Base-by-base conservation (phyloP, 2,329 filamentous ascomycete species). In the Harringtonia lauricola region DNA sequence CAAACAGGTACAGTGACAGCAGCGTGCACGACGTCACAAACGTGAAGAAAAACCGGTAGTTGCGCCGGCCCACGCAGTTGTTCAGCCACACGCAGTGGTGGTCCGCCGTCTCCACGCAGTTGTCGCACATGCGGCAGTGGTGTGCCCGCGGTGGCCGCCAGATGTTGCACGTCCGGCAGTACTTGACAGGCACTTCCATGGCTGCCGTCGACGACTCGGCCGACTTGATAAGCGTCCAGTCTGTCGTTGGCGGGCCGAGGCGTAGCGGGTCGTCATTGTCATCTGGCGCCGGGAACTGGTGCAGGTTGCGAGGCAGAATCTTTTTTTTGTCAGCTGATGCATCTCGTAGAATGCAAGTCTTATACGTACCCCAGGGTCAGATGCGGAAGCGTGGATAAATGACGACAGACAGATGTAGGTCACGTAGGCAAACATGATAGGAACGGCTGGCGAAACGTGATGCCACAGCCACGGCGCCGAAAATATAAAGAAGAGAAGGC, bases 81-180 rank as follows among this genome's bases (percentile, higher is more conserved):
- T 98, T 98, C 50, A 98, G 76, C 92, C 92, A 98, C 15, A 96
- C 89, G 57, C 92, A 98, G 64, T 98, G 92, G 58, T 98, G 92
- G 57, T 98, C 92, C 53, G 95, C 87, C 0, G 88, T 95, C 63
- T 98, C 92, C 47, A 98, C 78, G 60, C 92, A 98, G 61, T 94
- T 95, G 64, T 98, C 90, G 65, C 92, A 98, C 24, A 95, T 75
- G 45, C 92, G 85, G 64, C 92, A 98, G 65, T 98, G 92, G 59
- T 98, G 94, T 46, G 87, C 88, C 46, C 92, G 85, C 24, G 90
- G 89, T 30, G 92, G 92, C 2, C 92, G 84, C 92, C 92, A 98
- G 53, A 98, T 89, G 57, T 88, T 88, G 70, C 92, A 98, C 17
- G 89, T 94, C 59, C 89, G 90, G 74, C 92, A 98, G 65, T 94